Base-by-base conservation (phyloP, 768 basidiomycete genomes). In the Suillus lakei region DNA sequence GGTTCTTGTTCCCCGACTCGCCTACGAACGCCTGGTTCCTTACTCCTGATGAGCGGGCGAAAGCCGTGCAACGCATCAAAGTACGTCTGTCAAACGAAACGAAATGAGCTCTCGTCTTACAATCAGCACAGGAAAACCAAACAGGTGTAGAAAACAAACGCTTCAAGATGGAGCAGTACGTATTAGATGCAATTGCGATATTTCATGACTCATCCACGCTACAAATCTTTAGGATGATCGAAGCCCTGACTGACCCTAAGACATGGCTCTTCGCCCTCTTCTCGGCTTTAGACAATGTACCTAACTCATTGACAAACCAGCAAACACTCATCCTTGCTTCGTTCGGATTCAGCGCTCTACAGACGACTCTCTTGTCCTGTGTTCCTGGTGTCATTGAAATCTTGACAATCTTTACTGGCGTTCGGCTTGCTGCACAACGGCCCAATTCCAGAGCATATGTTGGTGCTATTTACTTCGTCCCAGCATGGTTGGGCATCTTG, bases 211-310 rank as follows among this genome's bases (percentile, higher is more conserved):
- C 38, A 30, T 13, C 1, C 10, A 28, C 18, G 26, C 4, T 8
- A 26, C 23, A n/a, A 10, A 43, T 30, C 28, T 54, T 4, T 70
- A 88, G 87, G 73, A 81, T 91, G 79, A 80, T 84, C 32, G 89
- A 91, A 72, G 85, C 88, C 0, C 73, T 90, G 1, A 66, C 70
- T 5, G 89, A 91, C 70, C 84, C 86, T 0, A 91, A 90, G 73
- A 88, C 87, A 0, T 91, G 88, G 88, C 79, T 89, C 30, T 90
- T 90, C 67, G 87, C 88, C 2, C 79, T 89, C 44, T 88, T 89
- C 73, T 81, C 84, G 18, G 84, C 82, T n/a, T 76, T 88, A 28
- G 80, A 83, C 71, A 88, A 87, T 67, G 73, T 90, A 36, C 88
- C 88, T 0, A 88, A 86, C 72, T 88, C 86, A 36, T 71, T 83